Conservation (phyloP, 169 alveolate species). For the Eimeria acervulina region DNA sequence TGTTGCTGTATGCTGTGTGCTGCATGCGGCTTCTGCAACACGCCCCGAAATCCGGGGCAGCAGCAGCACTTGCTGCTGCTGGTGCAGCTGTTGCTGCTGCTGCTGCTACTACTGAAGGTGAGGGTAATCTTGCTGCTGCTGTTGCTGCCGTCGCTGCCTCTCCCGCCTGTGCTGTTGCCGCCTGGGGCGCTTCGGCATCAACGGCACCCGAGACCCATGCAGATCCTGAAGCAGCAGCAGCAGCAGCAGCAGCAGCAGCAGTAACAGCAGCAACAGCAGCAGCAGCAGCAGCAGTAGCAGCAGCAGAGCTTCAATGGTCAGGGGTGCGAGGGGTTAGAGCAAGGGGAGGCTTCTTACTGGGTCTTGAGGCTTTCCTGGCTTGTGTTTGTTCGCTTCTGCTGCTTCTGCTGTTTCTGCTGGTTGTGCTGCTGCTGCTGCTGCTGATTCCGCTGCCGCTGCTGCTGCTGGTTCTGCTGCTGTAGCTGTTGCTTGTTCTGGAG, state of each 20-base stretch:
- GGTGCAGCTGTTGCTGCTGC: no score
- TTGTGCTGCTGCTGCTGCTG: no score
- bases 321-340: no score
- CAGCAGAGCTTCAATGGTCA: no score
- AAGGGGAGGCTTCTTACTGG: no score
- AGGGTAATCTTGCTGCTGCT: background rate
- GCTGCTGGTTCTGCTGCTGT: background rate
- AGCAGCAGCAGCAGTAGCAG: background rate
- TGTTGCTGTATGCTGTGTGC: background rate
- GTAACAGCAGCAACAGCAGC: no score
- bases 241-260: no score
- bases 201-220: background rate
- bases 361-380: no score
- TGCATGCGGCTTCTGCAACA: background rate
- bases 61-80: background rate
- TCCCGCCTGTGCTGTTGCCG: background rate
- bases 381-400: no score
- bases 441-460: no score
- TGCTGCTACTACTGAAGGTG: no score
- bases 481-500: background rate
- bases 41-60: background rate
- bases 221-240: background rate
- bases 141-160: conserved; percentile 8
- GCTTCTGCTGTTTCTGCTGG: no score
- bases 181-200: background rate